phyloP scores from a whole-genome alignment of 2,329 filamentous ascomycete genomes.

The Aspergillus sp. region DNA sequence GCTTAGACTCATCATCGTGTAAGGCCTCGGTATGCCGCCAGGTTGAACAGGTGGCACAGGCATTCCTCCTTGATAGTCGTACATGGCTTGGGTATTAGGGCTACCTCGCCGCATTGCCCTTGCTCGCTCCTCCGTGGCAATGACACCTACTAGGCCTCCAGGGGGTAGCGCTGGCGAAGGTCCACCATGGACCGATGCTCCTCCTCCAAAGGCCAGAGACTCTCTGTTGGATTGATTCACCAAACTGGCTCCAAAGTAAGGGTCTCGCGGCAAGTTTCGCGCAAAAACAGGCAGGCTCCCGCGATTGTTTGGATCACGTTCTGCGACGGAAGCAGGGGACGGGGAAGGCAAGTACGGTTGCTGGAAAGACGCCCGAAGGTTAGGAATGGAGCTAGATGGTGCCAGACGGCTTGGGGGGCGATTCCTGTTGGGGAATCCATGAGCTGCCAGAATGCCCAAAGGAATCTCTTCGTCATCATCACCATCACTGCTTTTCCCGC shows the following conservation, averaged over 20 bases:
- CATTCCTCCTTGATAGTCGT: constrained; percentile 37
- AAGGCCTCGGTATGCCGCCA: constrained; percentile 39
- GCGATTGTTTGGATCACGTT: constrained; percentile 43
- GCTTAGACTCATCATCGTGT: constrained; percentile 38
- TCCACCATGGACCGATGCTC: constrained; percentile 47
- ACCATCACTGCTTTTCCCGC: constrained; percentile 50
- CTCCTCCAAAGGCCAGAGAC: constrained; percentile 69
- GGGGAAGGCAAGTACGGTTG: constrained; percentile 53
- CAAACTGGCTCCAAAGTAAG: constrained; percentile 77
- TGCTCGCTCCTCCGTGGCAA: constrained; percentile 79
- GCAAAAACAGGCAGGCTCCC: constrained; percentile 77
- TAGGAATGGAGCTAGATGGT: constrained; percentile 69
- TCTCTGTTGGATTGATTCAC: constrained; percentile 73
- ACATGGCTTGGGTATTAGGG: constrained; percentile 64
- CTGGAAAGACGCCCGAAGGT: constrained; percentile 62
- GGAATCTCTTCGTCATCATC: constrained; percentile 88
- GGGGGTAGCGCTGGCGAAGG: constrained; percentile 57
- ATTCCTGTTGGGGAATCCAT: constrained; percentile 80
- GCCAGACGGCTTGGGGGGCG: constrained; percentile 70
- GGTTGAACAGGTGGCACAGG: constrained; percentile 28
- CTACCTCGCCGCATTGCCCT: constrained; percentile 77
- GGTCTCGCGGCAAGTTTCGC: constrained; percentile 77
- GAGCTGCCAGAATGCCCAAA: constrained; percentile 80
- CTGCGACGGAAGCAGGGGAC: constrained; percentile 59
- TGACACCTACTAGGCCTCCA: constrained; percentile 83